Conservation (phyloP, 139 green algal species). For the Micromonas pusilla region DNA sequence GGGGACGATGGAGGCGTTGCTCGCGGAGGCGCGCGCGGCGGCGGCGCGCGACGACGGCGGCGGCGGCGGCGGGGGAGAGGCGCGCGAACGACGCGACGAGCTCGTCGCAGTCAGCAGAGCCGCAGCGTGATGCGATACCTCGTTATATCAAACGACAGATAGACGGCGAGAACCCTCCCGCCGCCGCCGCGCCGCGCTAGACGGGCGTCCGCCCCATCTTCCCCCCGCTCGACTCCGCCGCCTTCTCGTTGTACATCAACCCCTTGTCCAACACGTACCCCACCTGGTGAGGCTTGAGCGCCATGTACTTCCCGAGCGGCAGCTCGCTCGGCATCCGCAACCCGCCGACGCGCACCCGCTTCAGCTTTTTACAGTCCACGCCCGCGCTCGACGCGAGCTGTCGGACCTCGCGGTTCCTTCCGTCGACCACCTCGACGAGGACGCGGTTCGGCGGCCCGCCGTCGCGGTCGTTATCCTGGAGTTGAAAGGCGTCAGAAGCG, state of each 20-base stretch:
- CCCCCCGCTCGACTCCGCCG: not conserved
- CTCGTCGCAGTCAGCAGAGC: too few relatives aligned
- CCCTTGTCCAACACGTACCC: conserved; percentile 1
- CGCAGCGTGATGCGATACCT: too few relatives aligned
- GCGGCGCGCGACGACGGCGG: too few relatives aligned
- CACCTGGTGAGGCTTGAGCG: conserved; percentile 12
- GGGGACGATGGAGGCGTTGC: too few relatives aligned
- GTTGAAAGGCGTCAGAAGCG: too few relatives aligned
- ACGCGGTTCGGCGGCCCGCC: conserved; percentile 35
- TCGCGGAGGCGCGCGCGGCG: too few relatives aligned
- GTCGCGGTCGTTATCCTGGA: conserved; percentile 34
- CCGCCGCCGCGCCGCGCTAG: too few relatives aligned
- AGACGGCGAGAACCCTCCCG: too few relatives aligned
- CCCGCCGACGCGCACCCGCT: conserved; percentile 71
- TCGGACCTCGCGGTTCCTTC: conserved; percentile 78
- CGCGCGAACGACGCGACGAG: too few relatives aligned
- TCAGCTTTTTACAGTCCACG: conserved; percentile 64
- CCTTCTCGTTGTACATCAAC: not conserved
- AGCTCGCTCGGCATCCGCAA: conserved; percentile 53
- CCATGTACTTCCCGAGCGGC: conserved; percentile 1
- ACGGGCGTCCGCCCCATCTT: not conserved
- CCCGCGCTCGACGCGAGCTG: conserved; percentile 56
- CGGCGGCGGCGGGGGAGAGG: too few relatives aligned
- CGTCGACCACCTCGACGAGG: conserved; percentile 71
- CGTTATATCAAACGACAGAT: too few relatives aligned